These are phyloP conservation scores for Phialophora tarda DNA, from an alignment of 2,329 filamentous ascomycete species.

Conservation along the genomic window DNA sequence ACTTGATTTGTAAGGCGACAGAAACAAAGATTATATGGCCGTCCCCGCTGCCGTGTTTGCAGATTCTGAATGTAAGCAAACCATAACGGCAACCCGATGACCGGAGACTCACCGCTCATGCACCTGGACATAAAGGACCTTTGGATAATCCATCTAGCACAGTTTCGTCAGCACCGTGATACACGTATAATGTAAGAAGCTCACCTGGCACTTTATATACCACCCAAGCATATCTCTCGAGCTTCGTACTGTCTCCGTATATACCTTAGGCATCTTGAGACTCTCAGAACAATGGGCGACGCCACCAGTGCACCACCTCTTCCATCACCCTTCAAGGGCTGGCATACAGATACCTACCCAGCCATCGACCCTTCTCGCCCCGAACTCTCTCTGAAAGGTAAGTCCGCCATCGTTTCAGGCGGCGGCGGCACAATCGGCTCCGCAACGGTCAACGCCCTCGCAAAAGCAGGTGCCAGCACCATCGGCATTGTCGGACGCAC, in stretches of 20 bases:
- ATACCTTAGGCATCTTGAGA: neutral
- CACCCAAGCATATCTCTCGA: neutral
- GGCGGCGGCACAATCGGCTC: slow-evolving; percentile 61
- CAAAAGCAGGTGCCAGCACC: slow-evolving; percentile 57
- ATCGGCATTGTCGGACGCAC: slow-evolving; percentile 58
- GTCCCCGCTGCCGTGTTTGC: neutral
- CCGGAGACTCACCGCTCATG: neutral
- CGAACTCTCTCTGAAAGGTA: slow-evolving; percentile 43
- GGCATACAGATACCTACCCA: slow-evolving; percentile 48
- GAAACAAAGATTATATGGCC: neutral
- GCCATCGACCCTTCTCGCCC: slow-evolving; percentile 47
- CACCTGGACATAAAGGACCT: neutral
- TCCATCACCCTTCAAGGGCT: slow-evolving; percentile 15
- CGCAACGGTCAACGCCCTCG: slow-evolving; percentile 60
- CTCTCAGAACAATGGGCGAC: slow-evolving; percentile 11
- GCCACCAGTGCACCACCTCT: neutral
- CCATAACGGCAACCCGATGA: neutral
- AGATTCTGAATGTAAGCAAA: neutral
- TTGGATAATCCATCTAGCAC: neutral
- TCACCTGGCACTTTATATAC: neutral
- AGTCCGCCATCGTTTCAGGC: slow-evolving; percentile 59
- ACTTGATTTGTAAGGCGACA: neutral
- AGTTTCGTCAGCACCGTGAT: neutral
- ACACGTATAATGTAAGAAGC: neutral
- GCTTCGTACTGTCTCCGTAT: neutral